Evolutionary conservation across 345 rosid genomes (phyloP).

Genomic region (Limnanthes douglasii): DNA sequence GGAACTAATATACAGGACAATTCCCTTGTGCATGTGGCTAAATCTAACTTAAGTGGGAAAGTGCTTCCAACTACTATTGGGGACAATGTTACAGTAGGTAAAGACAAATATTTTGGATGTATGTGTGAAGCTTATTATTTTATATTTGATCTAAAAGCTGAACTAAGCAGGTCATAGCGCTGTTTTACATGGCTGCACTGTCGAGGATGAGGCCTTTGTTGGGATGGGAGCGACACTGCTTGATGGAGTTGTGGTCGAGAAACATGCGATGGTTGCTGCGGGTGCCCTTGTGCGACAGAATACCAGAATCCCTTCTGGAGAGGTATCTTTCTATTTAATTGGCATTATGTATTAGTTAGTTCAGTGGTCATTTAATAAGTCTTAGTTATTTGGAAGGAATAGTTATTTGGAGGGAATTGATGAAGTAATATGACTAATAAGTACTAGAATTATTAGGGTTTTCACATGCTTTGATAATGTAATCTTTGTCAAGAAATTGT

Average conservation of each 20-base stretch:
- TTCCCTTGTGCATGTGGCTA: constrained; percentile 92
- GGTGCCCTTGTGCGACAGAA: constrained; percentile 96
- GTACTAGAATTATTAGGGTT: no score
- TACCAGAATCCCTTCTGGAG: constrained; percentile 68
- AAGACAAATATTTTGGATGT: constrained; percentile 19
- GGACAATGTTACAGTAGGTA: constrained; percentile 94
- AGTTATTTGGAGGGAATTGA: no score
- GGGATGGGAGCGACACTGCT: constrained; percentile 94
- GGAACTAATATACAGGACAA: constrained; percentile 97
- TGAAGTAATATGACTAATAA: no score
- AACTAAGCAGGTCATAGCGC: constrained; percentile 74
- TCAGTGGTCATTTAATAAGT: no score
- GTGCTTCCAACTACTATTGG: constrained; percentile 73
- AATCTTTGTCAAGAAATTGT: no score
- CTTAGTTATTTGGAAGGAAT: no score
- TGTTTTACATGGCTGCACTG: constrained; percentile 91
- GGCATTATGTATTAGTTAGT: no score
- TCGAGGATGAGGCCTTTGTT: constrained; percentile 81
- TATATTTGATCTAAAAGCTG: constrained; percentile 8
- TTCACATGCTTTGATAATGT: no score
- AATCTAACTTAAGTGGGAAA: constrained; percentile 86
- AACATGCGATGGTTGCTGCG: constrained; percentile 88
- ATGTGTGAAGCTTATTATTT: background rate
- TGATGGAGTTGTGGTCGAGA: constrained; percentile 82
- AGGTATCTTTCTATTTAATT: constrained; percentile 33